Conservation (phyloP, 2,329 filamentous ascomycete species). For the Aspergillus sp. region DNA sequence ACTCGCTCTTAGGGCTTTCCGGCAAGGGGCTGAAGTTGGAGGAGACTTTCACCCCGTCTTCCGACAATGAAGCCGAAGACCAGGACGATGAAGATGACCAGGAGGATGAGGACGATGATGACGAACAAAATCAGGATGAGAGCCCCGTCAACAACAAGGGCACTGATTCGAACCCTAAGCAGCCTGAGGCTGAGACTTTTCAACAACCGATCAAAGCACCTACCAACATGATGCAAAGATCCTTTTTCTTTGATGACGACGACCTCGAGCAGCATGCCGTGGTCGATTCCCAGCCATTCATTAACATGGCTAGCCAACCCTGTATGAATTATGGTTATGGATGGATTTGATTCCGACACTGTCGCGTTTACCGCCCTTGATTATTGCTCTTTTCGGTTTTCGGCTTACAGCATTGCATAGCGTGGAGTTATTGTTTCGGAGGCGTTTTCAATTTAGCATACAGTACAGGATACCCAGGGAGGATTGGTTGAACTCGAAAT, state of each 20-base stretch:
- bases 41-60: constrained; percentile 70
- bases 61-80: constrained; percentile 57
- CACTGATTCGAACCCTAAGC: constrained; percentile 11
- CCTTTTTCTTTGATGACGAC: constrained; percentile 38
- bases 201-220: constrained; percentile 27
- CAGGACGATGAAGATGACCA: constrained; percentile 61
- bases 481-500: constrained; percentile 18
- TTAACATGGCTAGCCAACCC: constrained; percentile 28
- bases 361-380: constrained; percentile 6
- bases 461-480: constrained; percentile 30
- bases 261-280: constrained; percentile 27
- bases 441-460: constrained; percentile 23
- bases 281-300: constrained; percentile 27
- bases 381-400: constrained; percentile 15
- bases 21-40: constrained; percentile 80
- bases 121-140: constrained; percentile 16
- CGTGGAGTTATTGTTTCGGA: constrained; percentile 27
- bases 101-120: constrained; percentile 37
- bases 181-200: constrained; percentile 14
- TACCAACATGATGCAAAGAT: constrained; percentile 32
- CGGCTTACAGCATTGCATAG: constrained; percentile 33
- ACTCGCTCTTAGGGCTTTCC: constrained; percentile 57
- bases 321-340: constrained; percentile 40
- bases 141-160: constrained; percentile 12
- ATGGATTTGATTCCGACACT: constrained; percentile 30